Evolutionary conservation across 139 green algal genomes (phyloP).

Genomic region (Ulvella scutata): DNA sequence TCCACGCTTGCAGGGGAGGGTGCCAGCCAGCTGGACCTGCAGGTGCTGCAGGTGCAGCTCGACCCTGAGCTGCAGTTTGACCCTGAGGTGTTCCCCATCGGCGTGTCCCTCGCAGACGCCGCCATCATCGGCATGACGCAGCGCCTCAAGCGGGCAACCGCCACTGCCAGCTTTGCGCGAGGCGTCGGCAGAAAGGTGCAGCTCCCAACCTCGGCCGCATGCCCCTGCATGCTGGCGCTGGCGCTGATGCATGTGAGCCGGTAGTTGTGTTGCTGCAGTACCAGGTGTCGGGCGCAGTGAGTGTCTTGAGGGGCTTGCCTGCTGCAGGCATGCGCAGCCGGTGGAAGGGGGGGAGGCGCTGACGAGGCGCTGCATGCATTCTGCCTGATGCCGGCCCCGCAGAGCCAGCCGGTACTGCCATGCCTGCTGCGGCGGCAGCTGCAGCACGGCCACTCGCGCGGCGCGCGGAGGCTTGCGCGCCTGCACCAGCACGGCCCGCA

Average conservation of each 20-base stretch:
- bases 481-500: slow-evolving; percentile 46
- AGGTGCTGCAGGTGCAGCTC: not conserved
- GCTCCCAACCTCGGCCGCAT: not conserved
- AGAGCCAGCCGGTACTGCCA: slow-evolving; percentile 82
- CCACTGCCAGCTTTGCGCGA: not conserved
- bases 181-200: not conserved
- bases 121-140: slow-evolving; percentile 65
- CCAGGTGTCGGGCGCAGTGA: not conserved
- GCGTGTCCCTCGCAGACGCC: slow-evolving; percentile 68
- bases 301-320: not conserved
- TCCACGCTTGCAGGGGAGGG: slow-evolving; percentile 22
- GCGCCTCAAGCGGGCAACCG: slow-evolving; percentile 14
- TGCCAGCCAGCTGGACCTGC: not conserved
- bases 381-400: slow-evolving; percentile 64
- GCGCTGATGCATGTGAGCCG: not conserved
- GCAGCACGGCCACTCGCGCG: slow-evolving; percentile 37
- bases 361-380: slow-evolving; percentile 9
- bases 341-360: not conserved
- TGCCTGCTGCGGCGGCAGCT: slow-evolving; percentile 82
- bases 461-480: slow-evolving; percentile 32
- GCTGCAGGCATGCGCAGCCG: not conserved
- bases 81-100: slow-evolving; percentile 81
- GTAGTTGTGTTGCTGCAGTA: not conserved
- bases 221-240: not conserved
- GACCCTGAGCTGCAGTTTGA: slow-evolving; percentile 97